These are phyloP conservation scores for Lunularia cruciata DNA, from an alignment of 225 moss, liverwort and hornwort genomes.

Conservation along the genomic window DNA sequence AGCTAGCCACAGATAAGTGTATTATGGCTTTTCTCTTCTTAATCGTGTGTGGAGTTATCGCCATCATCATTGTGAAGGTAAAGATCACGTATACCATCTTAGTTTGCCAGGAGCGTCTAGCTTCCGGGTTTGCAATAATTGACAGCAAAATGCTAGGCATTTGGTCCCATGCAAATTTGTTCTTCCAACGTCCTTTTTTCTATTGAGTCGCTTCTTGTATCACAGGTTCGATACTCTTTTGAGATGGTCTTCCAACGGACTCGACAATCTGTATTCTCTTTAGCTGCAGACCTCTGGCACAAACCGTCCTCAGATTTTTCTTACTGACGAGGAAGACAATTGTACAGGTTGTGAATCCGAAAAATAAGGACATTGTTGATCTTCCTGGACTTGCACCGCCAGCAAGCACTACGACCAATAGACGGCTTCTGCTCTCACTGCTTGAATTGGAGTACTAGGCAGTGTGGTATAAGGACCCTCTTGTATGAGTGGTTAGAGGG, in stretches of 20 bases:
- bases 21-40: slow-evolving; percentile 83
- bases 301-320: too few species aligned
- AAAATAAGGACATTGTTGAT: slow-evolving; percentile 51
- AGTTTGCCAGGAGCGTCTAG: too few species aligned
- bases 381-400: slow-evolving; percentile 67
- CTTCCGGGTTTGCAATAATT: too few species aligned
- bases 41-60: slow-evolving; percentile 75
- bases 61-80: slow-evolving; percentile 85
- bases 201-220: too few species aligned
- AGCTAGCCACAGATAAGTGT: slow-evolving; percentile 86
- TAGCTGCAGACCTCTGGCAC: too few species aligned
- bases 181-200: too few species aligned
- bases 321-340: too few species aligned
- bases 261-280: too few species aligned
- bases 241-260: too few species aligned
- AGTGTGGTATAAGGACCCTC: slow-evolving; percentile 7
- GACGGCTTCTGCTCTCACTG: slow-evolving; percentile 35
- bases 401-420: slow-evolving; percentile 34
- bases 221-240: too few species aligned
- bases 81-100: too few species aligned
- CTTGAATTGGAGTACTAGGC: slow-evolving; percentile 24
- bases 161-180: neutral
- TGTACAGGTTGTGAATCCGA: slow-evolving; percentile 78
- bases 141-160: neutral
- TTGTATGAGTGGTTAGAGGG: neutral